A percentile compares a stretch with the other conserved stretches of the same genome.
phyloP scores from a whole-genome alignment of 768 basidiomycete species.

The Rhizopogon roseolus region DNA sequence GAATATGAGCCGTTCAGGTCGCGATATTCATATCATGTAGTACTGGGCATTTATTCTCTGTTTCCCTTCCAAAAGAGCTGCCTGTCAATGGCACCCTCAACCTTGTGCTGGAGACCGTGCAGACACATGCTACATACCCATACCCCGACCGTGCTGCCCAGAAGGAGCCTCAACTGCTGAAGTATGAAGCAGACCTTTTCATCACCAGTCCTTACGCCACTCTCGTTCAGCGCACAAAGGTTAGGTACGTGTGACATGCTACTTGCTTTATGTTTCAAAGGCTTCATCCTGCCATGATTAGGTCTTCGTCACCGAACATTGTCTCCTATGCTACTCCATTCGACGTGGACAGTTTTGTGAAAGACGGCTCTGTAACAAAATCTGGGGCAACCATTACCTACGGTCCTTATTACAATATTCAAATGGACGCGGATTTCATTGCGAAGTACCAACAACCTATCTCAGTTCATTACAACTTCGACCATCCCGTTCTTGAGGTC shows the following conservation, averaged over 20 bases:
- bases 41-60: constrained; percentile 50
- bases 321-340: constrained; percentile 69
- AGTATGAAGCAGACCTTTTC: constrained; percentile 73
- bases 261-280: constrained; percentile 1
- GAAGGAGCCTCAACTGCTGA: constrained; percentile 71
- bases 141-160: constrained; percentile 74
- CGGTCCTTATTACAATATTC: constrained; percentile 80
- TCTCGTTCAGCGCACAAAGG: constrained; percentile 77
- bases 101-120: constrained; percentile 73
- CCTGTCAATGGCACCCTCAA: constrained; percentile 59
- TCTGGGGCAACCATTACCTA: constrained; percentile 81
- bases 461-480: constrained; percentile 75
- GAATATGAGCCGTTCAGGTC: constrained; percentile 4
- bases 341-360: constrained; percentile 51
- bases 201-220: constrained; percentile 84
- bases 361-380: constrained; percentile 60
- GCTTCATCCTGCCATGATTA: constrained; percentile 23
- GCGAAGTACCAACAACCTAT: constrained; percentile 59
- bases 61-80: constrained; percentile 59
- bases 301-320: constrained; percentile 68
- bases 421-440: constrained; percentile 59
- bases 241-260: constrained; percentile 52
- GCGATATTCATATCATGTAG: constrained; percentile 27
- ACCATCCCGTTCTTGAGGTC: constrained; percentile 78
- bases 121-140: constrained; percentile 73